These are phyloP conservation scores for Annona squamosa DNA, from an alignment of 164 flowering plant species.

Conservation along the genomic window DNA sequence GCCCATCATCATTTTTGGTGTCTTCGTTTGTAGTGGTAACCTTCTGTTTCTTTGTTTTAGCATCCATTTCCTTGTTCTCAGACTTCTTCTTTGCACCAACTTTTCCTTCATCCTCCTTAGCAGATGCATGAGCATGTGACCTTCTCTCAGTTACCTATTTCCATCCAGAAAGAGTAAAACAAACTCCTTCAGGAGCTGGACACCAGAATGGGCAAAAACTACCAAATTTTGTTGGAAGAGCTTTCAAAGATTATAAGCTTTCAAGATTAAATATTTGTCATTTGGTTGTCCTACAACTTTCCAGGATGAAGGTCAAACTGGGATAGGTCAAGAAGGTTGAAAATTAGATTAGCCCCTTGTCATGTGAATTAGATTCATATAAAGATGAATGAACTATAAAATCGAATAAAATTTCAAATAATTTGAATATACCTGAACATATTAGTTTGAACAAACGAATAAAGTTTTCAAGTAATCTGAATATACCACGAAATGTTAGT, in stretches of 20 bases:
- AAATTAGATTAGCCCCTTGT: too few species aligned
- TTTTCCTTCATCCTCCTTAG: constrained; percentile 32
- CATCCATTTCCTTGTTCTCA: constrained; percentile 31
- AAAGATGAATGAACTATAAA: too few species aligned
- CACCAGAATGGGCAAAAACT: not conserved
- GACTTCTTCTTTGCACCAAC: constrained; percentile 31
- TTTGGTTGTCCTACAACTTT: too few species aligned
- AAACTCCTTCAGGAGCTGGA: not conserved
- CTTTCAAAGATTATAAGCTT: not conserved
- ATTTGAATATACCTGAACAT: too few species aligned
- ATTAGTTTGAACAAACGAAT: too few species aligned
- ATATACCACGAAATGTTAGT: too few species aligned
- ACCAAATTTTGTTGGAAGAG: not conserved
- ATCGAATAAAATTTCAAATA: too few species aligned
- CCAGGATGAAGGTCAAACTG: not conserved
- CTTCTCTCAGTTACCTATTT: constrained; percentile 54
- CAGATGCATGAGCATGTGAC: constrained; percentile 37
- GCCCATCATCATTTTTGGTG: constrained; percentile 15
- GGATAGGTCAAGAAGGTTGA: not conserved
- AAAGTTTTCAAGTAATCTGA: too few species aligned
- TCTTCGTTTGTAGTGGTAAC: constrained; percentile 8
- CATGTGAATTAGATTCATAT: too few species aligned
- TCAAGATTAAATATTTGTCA: too few species aligned
- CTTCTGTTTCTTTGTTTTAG: constrained; percentile 40
- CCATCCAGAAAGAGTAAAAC: not conserved